phyloP scores from a whole-genome alignment of 371 early-diverging fungal species.

The Lichtheimia corymbifera region DNA sequence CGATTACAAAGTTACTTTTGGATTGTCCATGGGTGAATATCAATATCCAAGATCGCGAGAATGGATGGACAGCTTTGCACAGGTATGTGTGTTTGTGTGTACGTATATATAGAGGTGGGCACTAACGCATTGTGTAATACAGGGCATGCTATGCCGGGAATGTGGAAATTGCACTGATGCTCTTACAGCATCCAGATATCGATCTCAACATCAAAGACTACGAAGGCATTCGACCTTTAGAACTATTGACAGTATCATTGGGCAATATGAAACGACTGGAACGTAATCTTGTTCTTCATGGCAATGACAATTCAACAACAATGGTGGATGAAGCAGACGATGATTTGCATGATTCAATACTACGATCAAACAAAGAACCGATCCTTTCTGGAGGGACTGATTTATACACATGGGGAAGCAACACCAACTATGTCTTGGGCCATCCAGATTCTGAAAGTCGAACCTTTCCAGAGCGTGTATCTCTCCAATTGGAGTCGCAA shows the following conservation, averaged over 20 bases:
- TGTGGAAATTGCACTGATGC: slow-evolving; percentile 57
- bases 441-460: slow-evolving; percentile 69
- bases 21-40: slow-evolving; percentile 55
- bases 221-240: slow-evolving; percentile 35
- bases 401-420: slow-evolving; percentile 79
- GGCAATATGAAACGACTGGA: background rate
- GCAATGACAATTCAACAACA: background rate
- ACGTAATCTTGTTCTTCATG: background rate
- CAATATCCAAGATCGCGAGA: slow-evolving; percentile 67
- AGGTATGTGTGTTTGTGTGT: slow-evolving; percentile 29
- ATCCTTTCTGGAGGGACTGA: slow-evolving; percentile 45
- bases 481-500: slow-evolving; percentile 43
- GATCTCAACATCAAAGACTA: slow-evolving; percentile 54
- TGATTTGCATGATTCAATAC: background rate
- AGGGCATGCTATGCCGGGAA: slow-evolving; percentile 69
- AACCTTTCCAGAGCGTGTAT: slow-evolving; percentile 64
- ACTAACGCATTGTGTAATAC: background rate
- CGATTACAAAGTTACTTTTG: slow-evolving; percentile 45
- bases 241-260: slow-evolving; percentile 25
- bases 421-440: slow-evolving; percentile 71
- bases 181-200: slow-evolving; percentile 53
- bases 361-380: background rate
- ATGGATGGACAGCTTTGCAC: slow-evolving; percentile 76
- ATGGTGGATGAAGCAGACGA: slow-evolving; percentile 1
- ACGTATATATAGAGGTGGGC: background rate